These are phyloP conservation scores for Tricholoma saponaceum DNA, from an alignment of 768 basidiomycete genomes.

Conservation along the genomic window DNA sequence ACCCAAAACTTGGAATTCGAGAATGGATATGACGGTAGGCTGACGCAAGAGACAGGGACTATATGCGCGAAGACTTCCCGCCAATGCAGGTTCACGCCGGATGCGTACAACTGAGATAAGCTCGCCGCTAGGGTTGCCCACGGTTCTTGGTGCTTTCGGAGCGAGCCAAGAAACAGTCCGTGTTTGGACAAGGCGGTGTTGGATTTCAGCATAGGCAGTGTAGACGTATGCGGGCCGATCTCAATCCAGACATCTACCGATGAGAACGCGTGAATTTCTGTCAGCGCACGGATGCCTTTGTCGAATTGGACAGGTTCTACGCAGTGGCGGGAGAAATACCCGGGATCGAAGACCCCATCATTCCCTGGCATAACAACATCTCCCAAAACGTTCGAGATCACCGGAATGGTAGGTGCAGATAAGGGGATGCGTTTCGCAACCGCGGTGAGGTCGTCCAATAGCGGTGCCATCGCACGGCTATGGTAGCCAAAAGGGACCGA, in stretches of 20 bases:
- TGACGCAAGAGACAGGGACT: conserved; percentile 35
- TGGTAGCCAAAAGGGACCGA: conserved; percentile 63
- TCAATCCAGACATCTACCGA: conserved; percentile 54
- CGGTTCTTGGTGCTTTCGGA: conserved; percentile 40
- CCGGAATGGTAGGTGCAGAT: conserved; percentile 47
- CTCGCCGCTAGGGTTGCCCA: conserved; percentile 43
- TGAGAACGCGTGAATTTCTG: conserved; percentile 20
- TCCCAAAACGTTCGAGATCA: conserved; percentile 62
- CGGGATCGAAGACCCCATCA: conserved; percentile 36
- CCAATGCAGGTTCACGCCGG: conserved; percentile 45
- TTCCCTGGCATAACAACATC: conserved; percentile 51
- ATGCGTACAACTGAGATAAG: conserved; percentile 46
- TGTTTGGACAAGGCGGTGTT: conserved; percentile 28
- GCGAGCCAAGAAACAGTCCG: conserved; percentile 41
- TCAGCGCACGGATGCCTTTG: conserved; percentile 41
- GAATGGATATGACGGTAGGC: conserved; percentile 65
- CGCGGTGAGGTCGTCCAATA: conserved; percentile 44
- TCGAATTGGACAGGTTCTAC: conserved; percentile 53
- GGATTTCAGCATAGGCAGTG: conserved; percentile 53
- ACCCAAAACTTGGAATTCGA: conserved; percentile 55
- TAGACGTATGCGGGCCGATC: conserved; percentile 58
- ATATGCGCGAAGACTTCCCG: conserved; percentile 47
- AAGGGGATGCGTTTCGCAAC: conserved; percentile 35
- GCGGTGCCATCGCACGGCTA: conserved; percentile 56
- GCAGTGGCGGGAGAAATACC: conserved; percentile 60